These are phyloP conservation scores for Xylaria longipes DNA, from an alignment of 495 filamentous ascomycete species.

Conservation along the genomic window DNA sequence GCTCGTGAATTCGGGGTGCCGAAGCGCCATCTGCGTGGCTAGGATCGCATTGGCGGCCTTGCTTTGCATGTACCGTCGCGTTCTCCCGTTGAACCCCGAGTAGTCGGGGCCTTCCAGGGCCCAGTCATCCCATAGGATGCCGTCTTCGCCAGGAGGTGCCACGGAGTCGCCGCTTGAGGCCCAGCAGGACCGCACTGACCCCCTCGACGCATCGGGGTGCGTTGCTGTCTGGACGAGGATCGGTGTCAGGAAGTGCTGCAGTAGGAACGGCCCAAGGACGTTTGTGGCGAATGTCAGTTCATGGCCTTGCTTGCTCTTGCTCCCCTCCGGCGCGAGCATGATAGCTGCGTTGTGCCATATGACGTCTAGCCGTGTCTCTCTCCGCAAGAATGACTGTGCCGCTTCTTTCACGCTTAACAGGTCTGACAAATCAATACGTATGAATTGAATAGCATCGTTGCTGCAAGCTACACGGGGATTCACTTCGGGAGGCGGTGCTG, in stretches of 20 bases:
- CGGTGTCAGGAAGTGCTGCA: neutral
- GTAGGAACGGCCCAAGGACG: neutral
- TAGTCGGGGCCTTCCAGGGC: neutral
- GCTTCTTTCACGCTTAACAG: neutral
- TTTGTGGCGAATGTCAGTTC: neutral
- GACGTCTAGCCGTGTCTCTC: constrained; percentile 56
- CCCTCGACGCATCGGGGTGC: neutral
- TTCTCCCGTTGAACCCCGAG: constrained; percentile 6
- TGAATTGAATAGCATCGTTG: neutral
- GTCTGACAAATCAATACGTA: neutral
- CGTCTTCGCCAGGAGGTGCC: constrained; percentile 6
- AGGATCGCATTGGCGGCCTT: constrained; percentile 18
- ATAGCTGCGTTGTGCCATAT: constrained; percentile 64
- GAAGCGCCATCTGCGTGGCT: constrained; percentile 5
- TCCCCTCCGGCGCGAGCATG: constrained; percentile 30
- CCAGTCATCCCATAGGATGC: constrained; percentile 19
- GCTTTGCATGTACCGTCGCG: constrained; percentile 18
- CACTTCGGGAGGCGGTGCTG: neutral
- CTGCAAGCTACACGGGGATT: neutral
- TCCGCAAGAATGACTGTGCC: constrained; percentile 17
- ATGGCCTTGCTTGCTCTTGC: constrained; percentile 33
- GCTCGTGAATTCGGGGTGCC: constrained; percentile 9
- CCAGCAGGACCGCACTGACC: neutral
- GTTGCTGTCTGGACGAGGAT: neutral
- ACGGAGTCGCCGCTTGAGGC: neutral